These are phyloP conservation scores for Citeromyces nyonsensis DNA, from an alignment of 805 yeast genomes.

Conservation along the genomic window DNA sequence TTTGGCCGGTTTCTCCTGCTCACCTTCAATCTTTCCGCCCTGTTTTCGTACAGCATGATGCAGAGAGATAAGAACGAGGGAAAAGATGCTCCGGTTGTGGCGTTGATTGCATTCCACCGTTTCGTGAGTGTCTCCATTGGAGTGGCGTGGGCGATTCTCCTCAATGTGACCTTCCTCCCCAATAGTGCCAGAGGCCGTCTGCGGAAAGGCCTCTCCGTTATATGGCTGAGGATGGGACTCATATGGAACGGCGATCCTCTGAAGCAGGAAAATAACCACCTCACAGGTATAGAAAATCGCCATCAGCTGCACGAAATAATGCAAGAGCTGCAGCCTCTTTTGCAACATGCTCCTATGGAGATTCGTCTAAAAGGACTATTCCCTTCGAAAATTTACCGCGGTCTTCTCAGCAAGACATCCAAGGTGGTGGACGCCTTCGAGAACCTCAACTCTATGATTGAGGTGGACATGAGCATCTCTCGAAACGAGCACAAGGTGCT, in stretches of 20 bases:
- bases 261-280: slow-evolving; percentile 7
- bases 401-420: slow-evolving; percentile 38
- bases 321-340: slow-evolving; percentile 39
- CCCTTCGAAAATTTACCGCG: slow-evolving; percentile 34
- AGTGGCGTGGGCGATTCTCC: slow-evolving; percentile 58
- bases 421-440: slow-evolving; percentile 61
- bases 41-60: slow-evolving; percentile 59
- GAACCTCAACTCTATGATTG: slow-evolving; percentile 54
- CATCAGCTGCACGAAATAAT: slow-evolving; percentile 33
- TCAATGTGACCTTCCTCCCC: slow-evolving; percentile 55
- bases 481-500: slow-evolving; percentile 41
- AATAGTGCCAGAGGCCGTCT: slow-evolving; percentile 61
- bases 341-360: slow-evolving; percentile 65
- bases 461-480: slow-evolving; percentile 38
- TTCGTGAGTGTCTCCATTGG: slow-evolving; percentile 61
- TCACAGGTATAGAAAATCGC: slow-evolving; percentile 27
- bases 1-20: slow-evolving; percentile 58
- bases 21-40: slow-evolving; percentile 65
- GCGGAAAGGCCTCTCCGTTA: slow-evolving; percentile 44
- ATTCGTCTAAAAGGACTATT: slow-evolving; percentile 62
- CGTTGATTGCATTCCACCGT: slow-evolving; percentile 67
- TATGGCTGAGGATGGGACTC: slow-evolving; percentile 73
- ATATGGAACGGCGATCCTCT: slow-evolving; percentile 70
- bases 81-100: slow-evolving; percentile 50
- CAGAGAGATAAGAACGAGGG: slow-evolving; percentile 36